These are phyloP conservation scores for Hymenoscyphus infarciens DNA, from an alignment of 2,329 filamentous ascomycete genomes.

Conservation along the genomic window DNA sequence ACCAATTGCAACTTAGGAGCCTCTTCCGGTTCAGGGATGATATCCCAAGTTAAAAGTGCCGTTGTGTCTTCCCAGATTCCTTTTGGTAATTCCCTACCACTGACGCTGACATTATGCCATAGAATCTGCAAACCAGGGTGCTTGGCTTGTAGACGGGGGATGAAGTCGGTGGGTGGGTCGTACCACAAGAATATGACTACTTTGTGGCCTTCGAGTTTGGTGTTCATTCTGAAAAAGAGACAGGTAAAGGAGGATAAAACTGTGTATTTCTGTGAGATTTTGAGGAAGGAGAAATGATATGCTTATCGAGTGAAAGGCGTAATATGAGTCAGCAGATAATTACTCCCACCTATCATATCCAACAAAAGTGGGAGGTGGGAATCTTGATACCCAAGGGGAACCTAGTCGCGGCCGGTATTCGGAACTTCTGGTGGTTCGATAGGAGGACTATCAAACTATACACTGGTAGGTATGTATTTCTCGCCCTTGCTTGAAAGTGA, in stretches of 20 bases:
- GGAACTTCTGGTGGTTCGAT: no score
- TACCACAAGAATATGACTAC: conserved; percentile 40
- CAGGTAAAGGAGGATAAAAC: neutral
- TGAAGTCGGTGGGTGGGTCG: conserved; percentile 36
- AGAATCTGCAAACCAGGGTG: conserved; percentile 41
- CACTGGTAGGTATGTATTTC: no score
- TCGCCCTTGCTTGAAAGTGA: no score
- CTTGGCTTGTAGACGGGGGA: conserved; percentile 33
- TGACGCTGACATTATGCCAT: conserved; percentile 31
- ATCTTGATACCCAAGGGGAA: neutral
- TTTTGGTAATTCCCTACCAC: conserved; percentile 11
- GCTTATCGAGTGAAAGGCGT: neutral
- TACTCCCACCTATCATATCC: neutral
- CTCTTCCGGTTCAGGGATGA: conserved; percentile 34
- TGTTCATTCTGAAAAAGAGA: conserved; percentile 1
- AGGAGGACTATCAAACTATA: no score
- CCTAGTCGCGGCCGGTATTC: neutral
- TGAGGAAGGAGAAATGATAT: neutral
- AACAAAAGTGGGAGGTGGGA: conserved; percentile 8
- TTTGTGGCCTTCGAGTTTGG: conserved; percentile 38
- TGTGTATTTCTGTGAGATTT: neutral
- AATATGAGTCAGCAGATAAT: neutral
- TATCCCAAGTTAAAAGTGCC: conserved; percentile 35
- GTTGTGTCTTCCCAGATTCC: conserved; percentile 42
- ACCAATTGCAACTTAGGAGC: conserved; percentile 42